These are phyloP conservation scores for Ligustrum vulgare DNA, from an alignment of 257 asterid genomes.

Conservation along the genomic window DNA sequence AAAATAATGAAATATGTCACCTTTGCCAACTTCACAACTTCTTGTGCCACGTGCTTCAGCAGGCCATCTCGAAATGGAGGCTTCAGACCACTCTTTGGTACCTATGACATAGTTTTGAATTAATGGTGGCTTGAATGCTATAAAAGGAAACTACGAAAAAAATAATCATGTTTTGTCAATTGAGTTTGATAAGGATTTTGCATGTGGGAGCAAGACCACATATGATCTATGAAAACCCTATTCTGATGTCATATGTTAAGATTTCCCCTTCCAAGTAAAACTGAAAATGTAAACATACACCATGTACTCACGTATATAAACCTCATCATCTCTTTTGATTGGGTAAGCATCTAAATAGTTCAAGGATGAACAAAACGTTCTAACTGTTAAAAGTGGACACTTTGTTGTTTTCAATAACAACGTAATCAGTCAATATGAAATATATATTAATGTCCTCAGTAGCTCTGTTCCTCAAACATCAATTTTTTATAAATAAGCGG, in stretches of 20 bases:
- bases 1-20: too few relatives aligned
- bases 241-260: not conserved
- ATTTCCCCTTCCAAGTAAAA: too few relatives aligned
- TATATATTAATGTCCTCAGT: not conserved
- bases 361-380: not conserved
- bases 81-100: too few relatives aligned
- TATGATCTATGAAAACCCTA: not conserved
- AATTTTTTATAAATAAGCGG: not conserved
- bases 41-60: too few relatives aligned
- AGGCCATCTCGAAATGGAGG: too few relatives aligned
- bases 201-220: not conserved
- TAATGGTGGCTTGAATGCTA: constrained; percentile 4
- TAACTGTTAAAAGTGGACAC: not conserved
- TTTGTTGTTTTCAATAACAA: not conserved
- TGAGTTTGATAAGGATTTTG: not conserved
- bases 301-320: not conserved
- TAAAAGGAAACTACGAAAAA: not conserved
- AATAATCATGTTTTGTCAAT: not conserved
- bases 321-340: not conserved
- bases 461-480: not conserved
- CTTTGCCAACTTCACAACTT: too few relatives aligned
- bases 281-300: not conserved
- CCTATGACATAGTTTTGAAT: too few relatives aligned
- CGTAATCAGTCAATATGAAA: not conserved
- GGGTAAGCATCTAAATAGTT: not conserved